These are phyloP conservation scores for Nemophila menziesii DNA, from an alignment of 257 asterid genomes.

Conservation along the genomic window DNA sequence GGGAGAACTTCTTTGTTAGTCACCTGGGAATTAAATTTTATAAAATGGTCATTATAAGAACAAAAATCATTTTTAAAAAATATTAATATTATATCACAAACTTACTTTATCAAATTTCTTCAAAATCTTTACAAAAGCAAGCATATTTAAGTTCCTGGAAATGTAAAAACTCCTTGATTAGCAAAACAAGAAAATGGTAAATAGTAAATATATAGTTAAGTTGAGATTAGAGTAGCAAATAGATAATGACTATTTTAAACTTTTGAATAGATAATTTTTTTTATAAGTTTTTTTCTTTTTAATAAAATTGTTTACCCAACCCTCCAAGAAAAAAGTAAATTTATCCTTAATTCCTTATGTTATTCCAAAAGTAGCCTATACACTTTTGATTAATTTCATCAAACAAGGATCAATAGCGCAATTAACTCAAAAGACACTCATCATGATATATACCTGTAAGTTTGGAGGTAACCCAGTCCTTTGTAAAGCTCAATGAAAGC, in stretches of 20 bases:
- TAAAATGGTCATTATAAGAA: conserved; percentile 1
- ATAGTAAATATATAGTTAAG: not conserved
- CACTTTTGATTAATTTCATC: no score
- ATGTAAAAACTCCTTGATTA: not conserved
- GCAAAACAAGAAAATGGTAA: not conserved
- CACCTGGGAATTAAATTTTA: conserved; percentile 46
- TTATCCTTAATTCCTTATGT: no score
- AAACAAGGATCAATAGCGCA: not conserved
- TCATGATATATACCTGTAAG: conserved; percentile 44
- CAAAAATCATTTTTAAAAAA: not conserved
- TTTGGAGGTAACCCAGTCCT: conserved; percentile 75
- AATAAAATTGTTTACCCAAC: no score
- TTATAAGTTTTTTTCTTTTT: no score
- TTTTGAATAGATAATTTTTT: no score
- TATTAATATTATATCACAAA: not conserved
- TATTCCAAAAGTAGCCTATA: no score
- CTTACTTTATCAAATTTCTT: conserved; percentile 94
- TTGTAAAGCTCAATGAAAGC: conserved; percentile 82
- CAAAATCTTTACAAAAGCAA: conserved; percentile 84
- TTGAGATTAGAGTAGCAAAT: no score
- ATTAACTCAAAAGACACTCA: not conserved
- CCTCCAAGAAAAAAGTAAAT: no score
- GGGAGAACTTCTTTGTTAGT: conserved; percentile 82
- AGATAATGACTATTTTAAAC: no score
- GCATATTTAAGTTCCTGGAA: conserved; percentile 77